Base-by-base conservation (phyloP, 2,329 filamentous ascomycete genomes). In the Talaromyces atroroseus region DNA sequence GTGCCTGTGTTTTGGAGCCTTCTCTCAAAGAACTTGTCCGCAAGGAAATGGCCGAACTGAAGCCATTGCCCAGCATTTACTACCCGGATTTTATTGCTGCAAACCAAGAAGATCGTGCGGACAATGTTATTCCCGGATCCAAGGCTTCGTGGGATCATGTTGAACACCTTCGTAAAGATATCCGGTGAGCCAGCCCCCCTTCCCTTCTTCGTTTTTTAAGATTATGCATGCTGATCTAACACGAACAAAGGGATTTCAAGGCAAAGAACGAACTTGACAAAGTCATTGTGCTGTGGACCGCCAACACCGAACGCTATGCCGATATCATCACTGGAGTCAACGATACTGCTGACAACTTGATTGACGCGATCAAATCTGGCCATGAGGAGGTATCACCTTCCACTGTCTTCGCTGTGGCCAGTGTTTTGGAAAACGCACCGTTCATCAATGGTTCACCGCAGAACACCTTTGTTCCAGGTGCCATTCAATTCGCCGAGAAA, bases 381-480 rank as follows among this genome's bases (percentile, higher is more conserved):
- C 91, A 99, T 71, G 83, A 86, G 61, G 94, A 99, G 71, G 83
- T 99, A n/a, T 83, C 94, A 16, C 94, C 94, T 29, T 97, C 94
- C 21, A 97, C 92, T 51, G 83, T 99, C 66, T 99, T 99, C 68
- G 91, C 94, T 11, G 90, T 99, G 53, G 92, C 94, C 52, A 94
- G 85, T 70, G 96, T 97, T 67, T 83, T 96, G 44, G 94, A 99
- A 72, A 81, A 84, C 34, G 83, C 85, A 12, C 92, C 94, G 2
- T 99, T 99, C 81, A 96, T 99, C 86, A 99, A 99, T 76, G 94
- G 94, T 58, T 99, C 94, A 61, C 94, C 94, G 34, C 94, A 99
- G 77, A 99, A 99, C 82, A 99, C 94, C 45, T 97, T 99, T 68
- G 92, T 99, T 20, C 92, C 92, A 8, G 94, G 94, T 68, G 89